Evolutionary conservation across 2,329 filamentous ascomycete species (phyloP).

Genomic region (Pseudocercospora fijiensis): DNA sequence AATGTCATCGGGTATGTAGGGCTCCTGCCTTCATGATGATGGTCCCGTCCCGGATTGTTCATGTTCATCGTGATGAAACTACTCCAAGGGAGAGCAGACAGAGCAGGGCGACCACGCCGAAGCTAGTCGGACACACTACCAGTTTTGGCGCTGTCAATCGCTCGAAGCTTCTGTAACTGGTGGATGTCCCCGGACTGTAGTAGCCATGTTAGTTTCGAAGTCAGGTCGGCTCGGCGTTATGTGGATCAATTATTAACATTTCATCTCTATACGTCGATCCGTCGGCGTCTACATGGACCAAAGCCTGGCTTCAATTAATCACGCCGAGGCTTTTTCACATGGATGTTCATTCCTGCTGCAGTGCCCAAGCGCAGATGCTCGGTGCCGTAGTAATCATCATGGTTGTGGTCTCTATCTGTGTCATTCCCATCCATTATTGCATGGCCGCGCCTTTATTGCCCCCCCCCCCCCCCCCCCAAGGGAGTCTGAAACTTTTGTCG

Average conservation of each 20-base stretch:
- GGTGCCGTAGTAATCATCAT: not conserved
- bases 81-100: not conserved
- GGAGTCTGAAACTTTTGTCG: not conserved
- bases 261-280: not conserved
- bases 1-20: too few species aligned
- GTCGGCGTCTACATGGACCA: not conserved
- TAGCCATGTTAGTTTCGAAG: not conserved
- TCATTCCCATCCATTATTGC: not conserved
- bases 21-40: too few species aligned
- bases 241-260: conserved; percentile 1
- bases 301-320: not conserved
- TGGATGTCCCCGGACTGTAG: conserved; percentile 1
- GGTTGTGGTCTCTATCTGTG: conserved; percentile 1
- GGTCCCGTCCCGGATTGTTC: not conserved
- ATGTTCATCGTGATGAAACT: too few species aligned
- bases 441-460: not conserved
- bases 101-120: not conserved
- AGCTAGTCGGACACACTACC: not conserved
- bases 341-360: not conserved
- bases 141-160: not conserved
- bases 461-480: not conserved
- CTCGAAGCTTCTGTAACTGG: not conserved
- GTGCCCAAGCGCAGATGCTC: not conserved
- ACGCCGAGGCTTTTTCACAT: not conserved
- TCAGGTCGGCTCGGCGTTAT: not conserved